Evolutionary conservation across 2,329 filamentous ascomycete genomes (phyloP), one percentile per base, ranked within the genome.

Genomic region (Harringtonia lauricola): DNA sequence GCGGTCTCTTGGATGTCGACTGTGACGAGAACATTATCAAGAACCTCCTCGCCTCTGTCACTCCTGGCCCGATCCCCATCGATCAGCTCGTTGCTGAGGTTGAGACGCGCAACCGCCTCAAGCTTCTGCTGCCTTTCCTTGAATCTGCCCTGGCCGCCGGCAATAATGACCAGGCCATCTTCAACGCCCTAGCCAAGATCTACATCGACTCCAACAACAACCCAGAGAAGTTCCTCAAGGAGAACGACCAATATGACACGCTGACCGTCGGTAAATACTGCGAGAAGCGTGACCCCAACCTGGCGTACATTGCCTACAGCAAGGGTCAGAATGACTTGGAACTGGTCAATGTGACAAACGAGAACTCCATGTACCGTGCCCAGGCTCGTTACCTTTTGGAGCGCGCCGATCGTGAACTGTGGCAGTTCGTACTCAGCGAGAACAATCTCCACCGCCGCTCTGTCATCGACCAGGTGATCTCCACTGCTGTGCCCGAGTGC

Each of bases 311-410:
- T 59, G 86, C 88, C 49, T 98, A 95, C 64, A 77, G 81, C 55
- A 98, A 98, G 72, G 92, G 92, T 18, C 86, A 95, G 65, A 98
- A 98, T 52, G 92, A 98, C 57, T 68, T 98, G 28, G 94, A 98
- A 66, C 76, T 98, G 45, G 90, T 98, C 65, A 92, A 85, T 63
- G 90, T 98, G 58, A 96, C 92, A 58, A 98, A 96, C 56, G 94
- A 98, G 66, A 98, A 98, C 67, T 82, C 86, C n/a, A 98, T 98
- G 92, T 98, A 95, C 75, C 84, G 89, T 56, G 86, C 86, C n/a
- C 92, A 98, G 64, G 90, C 89, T 46, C 83, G 92, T 31, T 98
- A 98, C 64, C 74, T 98, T 21, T 71, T 98, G 42, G 89, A 95
- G 57, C 83, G 92, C 52, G 83, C 86, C 31, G 92, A 98, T 57